A percentile compares a stretch with the other conserved stretches of the same genome.
These are phyloP conservation scores for Penicillium sp. DNA, from an alignment of 2,329 filamentous ascomycete species.

Conservation along the genomic window DNA sequence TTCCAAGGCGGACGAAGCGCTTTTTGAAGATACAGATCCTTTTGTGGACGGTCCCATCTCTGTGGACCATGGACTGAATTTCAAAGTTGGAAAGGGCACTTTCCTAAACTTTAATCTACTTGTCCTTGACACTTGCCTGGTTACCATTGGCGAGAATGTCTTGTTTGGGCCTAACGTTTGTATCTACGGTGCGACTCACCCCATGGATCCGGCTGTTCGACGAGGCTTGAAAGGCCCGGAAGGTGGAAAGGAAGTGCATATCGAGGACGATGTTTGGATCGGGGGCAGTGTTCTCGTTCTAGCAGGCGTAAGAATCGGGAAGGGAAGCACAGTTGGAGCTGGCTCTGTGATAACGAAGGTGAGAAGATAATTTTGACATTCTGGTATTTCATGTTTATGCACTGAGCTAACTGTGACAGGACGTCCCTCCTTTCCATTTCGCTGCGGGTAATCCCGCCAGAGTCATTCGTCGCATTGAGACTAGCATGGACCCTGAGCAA, in stretches of 20 bases:
- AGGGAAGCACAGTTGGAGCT: conserved; percentile 44
- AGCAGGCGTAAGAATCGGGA: conserved; percentile 45
- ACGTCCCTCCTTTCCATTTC: conserved; percentile 31
- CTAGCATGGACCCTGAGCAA: conserved; percentile 25
- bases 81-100: conserved; percentile 55
- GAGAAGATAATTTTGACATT: background rate
- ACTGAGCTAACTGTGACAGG: conserved; percentile 13
- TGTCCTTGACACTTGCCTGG: conserved; percentile 54
- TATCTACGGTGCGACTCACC: conserved; percentile 56
- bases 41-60: conserved; percentile 64
- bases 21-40: conserved; percentile 39
- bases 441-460: conserved; percentile 29
- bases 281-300: conserved; percentile 49
- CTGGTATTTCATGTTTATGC: background rate
- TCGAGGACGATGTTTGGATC: conserved; percentile 53
- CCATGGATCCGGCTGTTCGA: conserved; percentile 51
- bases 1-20: conserved; percentile 22
- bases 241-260: conserved; percentile 50
- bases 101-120: conserved; percentile 58
- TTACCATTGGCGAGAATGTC: conserved; percentile 54
- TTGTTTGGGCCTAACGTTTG: conserved; percentile 56
- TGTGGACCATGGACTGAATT: conserved; percentile 68
- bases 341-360: conserved; percentile 43
- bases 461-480: conserved; percentile 27
- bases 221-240: conserved; percentile 48